Conservation (phyloP, 2,329 filamentous ascomycete genomes). For the Macrophomina tecta region DNA sequence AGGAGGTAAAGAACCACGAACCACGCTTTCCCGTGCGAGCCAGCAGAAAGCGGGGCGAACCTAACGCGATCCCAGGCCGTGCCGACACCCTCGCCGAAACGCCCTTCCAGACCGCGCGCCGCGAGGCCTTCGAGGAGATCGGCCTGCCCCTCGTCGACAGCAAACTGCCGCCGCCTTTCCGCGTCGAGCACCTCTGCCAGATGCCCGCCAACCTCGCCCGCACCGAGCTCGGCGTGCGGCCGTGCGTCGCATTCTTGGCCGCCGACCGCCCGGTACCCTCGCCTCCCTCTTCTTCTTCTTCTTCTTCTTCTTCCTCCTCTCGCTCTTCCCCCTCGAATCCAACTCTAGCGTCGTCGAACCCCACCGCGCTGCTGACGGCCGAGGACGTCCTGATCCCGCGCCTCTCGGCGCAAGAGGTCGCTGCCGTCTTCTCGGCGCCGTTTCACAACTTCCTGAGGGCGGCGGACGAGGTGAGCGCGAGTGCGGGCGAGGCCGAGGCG, state of each 20-base stretch:
- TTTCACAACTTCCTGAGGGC: slow-evolving; percentile 80
- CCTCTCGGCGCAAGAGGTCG: slow-evolving; percentile 88
- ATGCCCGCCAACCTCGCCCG: slow-evolving; percentile 66
- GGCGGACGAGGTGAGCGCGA: slow-evolving; percentile 57
- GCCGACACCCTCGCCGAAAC: slow-evolving; percentile 62
- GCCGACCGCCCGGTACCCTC: background rate
- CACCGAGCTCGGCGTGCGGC: slow-evolving; percentile 57
- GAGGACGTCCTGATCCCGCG: slow-evolving; percentile 78
- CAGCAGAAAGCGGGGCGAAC: slow-evolving; percentile 50
- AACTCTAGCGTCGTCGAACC: slow-evolving; percentile 15
- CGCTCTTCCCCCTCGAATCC: slow-evolving; percentile 24
- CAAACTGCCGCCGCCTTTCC: slow-evolving; percentile 76
- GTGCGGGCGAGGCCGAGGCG: slow-evolving; percentile 14
- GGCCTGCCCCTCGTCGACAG: slow-evolving; percentile 74
- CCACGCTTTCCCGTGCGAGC: slow-evolving; percentile 9
- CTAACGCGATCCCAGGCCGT: slow-evolving; percentile 26
- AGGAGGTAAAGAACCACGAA: slow-evolving; percentile 62
- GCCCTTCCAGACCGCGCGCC: slow-evolving; percentile 79
- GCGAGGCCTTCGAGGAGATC: slow-evolving; percentile 93
- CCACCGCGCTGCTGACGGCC: slow-evolving; percentile 43
- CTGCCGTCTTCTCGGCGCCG: slow-evolving; percentile 88
- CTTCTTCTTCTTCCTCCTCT: background rate
- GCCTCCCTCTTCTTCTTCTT: background rate
- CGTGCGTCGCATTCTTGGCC: slow-evolving; percentile 67
- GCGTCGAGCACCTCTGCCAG: slow-evolving; percentile 85